Conservation (phyloP, 2,329 filamentous ascomycete genomes). For the Dactylellina parvicollis region DNA sequence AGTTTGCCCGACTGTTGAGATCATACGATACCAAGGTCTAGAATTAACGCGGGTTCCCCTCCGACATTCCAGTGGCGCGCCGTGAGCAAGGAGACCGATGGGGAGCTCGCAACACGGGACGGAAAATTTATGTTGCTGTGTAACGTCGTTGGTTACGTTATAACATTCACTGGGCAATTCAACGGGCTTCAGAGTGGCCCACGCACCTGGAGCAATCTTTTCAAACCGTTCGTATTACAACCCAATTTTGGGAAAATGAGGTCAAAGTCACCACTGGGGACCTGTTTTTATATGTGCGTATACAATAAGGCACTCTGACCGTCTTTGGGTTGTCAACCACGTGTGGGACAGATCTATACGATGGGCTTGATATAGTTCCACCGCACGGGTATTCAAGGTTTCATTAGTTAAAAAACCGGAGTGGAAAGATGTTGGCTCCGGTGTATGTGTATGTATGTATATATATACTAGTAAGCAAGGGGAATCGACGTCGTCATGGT, state of each 20-base stretch:
- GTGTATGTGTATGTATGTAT: no score
- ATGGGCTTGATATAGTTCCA: constrained; percentile 22
- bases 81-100: constrained; percentile 26
- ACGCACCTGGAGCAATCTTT: no score
- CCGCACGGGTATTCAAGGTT: constrained; percentile 1
- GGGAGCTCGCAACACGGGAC: constrained; percentile 31
- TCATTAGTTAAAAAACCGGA: constrained; percentile 10
- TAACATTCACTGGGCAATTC: background rate
- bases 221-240: no score
- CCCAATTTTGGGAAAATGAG: background rate
- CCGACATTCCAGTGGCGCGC: constrained; percentile 27
- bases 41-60: constrained; percentile 19
- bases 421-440: background rate
- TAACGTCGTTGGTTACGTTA: constrained; percentile 11
- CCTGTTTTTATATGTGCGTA: background rate
- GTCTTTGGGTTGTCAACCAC: constrained; percentile 24
- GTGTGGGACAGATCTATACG: constrained; percentile 23
- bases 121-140: constrained; percentile 30
- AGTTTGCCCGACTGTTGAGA: background rate
- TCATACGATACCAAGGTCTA: constrained; percentile 25
- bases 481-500: background rate
- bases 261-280: background rate
- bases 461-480: no score
- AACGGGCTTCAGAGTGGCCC: background rate
- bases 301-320: background rate